Base-by-base conservation (phyloP, 352 stramenopile genomes). In the Phytophthora tentaculata region DNA sequence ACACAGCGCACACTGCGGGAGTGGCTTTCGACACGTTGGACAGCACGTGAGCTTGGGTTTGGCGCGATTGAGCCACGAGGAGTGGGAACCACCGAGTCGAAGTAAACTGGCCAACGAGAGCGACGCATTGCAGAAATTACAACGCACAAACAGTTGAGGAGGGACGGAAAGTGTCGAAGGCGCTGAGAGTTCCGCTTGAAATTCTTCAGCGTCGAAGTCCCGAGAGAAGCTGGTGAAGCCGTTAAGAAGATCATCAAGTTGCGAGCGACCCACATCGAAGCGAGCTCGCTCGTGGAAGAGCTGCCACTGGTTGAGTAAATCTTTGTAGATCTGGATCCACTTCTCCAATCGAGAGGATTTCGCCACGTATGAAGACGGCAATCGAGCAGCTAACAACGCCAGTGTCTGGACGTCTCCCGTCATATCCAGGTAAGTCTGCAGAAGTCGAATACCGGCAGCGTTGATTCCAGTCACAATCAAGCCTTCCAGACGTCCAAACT, bases 81-180 rank as follows among this genome's bases (percentile, higher is more conserved):
- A 92, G 60, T 96, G 91, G 4, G 89, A 96, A n/a, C 95, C 90
- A 47, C 96, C 90, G 28, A 96, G 81, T 5, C 90, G 83, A 32
- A 97, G 69, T 8, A 98, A 71, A 65, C 90, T 90, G 28, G 89
- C 90, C 16, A 98, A 83, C 19, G 96, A 94, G 19, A 98, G 74
- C 47, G 89, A 95, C 14, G 86, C 77, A 58, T 96, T 97, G 77
- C 96, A 98, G 65, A 95, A 98, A 64, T 98, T 98, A 69, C 96
- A 98, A 7, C 96, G 86, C 24, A 97, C 94, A 77, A 96, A 98
- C 12, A 98, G 71, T 64, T 98, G 92, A n/a, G 92, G 89, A 5
- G 86, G 74, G 0, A 93, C 67, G 0, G 76, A 84, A 10, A 91
- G 80, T 47, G 79, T 76, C 19, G 87, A 79, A 1, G 84, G 76